Conservation (phyloP, 2,329 filamentous ascomycete species). For the Spiromastix sp. region DNA sequence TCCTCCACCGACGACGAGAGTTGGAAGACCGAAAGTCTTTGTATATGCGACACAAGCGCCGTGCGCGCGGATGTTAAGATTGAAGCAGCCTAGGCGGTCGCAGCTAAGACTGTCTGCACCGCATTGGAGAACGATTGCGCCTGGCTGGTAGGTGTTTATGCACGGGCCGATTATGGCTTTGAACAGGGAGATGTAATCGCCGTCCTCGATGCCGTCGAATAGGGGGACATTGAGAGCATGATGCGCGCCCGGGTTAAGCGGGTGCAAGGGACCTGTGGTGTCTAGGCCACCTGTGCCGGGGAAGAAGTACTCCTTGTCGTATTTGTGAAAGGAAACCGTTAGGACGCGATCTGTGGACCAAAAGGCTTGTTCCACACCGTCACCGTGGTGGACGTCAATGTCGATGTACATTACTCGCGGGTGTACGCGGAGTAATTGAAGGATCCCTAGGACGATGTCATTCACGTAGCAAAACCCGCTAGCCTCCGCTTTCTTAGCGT, state of each 20-base stretch:
- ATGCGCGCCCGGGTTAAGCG: constrained; percentile 77
- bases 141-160: constrained; percentile 74
- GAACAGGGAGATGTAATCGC: constrained; percentile 80
- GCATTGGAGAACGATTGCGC: constrained; percentile 88
- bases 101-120: constrained; percentile 91
- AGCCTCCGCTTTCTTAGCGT: constrained; percentile 88
- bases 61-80: constrained; percentile 90
- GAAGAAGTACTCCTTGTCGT: constrained; percentile 75
- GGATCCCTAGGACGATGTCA: constrained; percentile 88
- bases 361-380: constrained; percentile 85
- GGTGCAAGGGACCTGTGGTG: constrained; percentile 72
- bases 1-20: constrained; percentile 86
- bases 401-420: constrained; percentile 89
- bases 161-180: constrained; percentile 67
- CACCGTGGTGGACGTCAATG: constrained; percentile 85
- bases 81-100: constrained; percentile 89
- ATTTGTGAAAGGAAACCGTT: constrained; percentile 95
- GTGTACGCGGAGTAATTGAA: constrained; percentile 73
- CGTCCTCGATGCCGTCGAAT: constrained; percentile 82
- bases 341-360: constrained; percentile 83
- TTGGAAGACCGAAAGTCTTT: constrained; percentile 67
- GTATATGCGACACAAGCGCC: constrained; percentile 83
- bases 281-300: constrained; percentile 82
- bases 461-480: constrained; percentile 99
- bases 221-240: constrained; percentile 86